Conservation (phyloP, 2,329 filamentous ascomycete genomes). For the Cadophora luteo-olivacea region DNA sequence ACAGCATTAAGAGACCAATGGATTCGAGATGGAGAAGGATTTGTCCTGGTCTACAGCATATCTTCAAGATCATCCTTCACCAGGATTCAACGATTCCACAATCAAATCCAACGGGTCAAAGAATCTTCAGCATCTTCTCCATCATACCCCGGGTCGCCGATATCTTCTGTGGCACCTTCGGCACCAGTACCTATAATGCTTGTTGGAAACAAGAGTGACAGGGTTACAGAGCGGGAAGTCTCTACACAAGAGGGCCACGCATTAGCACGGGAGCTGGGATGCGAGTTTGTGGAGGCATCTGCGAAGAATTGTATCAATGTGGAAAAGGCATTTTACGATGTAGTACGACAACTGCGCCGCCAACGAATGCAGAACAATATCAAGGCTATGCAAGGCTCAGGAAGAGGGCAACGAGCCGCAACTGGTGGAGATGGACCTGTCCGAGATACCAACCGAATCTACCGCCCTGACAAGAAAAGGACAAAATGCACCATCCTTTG, state of each 20-base stretch:
- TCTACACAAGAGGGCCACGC: slow-evolving; percentile 96
- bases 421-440: slow-evolving; percentile 35
- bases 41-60: slow-evolving; percentile 98
- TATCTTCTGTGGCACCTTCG: slow-evolving; percentile 58
- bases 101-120: slow-evolving; percentile 97
- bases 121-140: slow-evolving; percentile 82
- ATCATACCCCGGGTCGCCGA: slow-evolving; percentile 77
- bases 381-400: slow-evolving; percentile 30
- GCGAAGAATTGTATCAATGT: slow-evolving; percentile 99
- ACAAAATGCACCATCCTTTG: slow-evolving; percentile 46
- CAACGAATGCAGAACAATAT: slow-evolving; percentile 65
- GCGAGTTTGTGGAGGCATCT: slow-evolving; percentile 96
- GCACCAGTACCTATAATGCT: slow-evolving; percentile 91
- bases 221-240: slow-evolving; percentile 93
- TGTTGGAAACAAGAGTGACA: slow-evolving; percentile 97
- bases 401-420: slow-evolving; percentile 36
- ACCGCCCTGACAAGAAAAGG: slow-evolving; percentile 38
- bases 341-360: slow-evolving; percentile 86
- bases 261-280: slow-evolving; percentile 88
- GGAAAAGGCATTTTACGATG: slow-evolving; percentile 98
- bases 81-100: slow-evolving; percentile 93
- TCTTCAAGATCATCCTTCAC: slow-evolving; percentile 95
- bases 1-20: slow-evolving; percentile 96
- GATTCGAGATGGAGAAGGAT: slow-evolving; percentile 97
- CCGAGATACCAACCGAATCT: slow-evolving; percentile 39